phyloP scores from a whole-genome alignment of 2,329 filamentous ascomycete genomes.

The Talaromyces albobiverticillius region DNA sequence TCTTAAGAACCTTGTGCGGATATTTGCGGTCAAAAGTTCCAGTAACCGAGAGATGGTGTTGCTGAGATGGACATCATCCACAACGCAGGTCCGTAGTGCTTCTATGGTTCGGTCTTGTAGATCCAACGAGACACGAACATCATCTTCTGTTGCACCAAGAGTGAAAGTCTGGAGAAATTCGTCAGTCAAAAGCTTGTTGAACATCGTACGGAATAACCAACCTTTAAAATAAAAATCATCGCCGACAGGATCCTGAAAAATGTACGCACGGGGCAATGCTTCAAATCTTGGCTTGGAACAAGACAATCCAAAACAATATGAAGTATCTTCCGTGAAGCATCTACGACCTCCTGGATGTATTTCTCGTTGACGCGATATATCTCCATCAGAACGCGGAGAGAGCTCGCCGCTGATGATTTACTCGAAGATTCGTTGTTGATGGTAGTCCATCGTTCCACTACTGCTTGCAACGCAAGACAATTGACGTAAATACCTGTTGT shows the following conservation, averaged over 20 bases:
- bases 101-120: slow-evolving; percentile 59
- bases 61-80: slow-evolving; percentile 64
- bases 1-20: slow-evolving; percentile 57
- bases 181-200: slow-evolving; percentile 15
- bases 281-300: slow-evolving; percentile 56
- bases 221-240: slow-evolving; percentile 64
- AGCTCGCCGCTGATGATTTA: slow-evolving; percentile 30
- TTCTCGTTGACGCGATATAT: slow-evolving; percentile 58
- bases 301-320: slow-evolving; percentile 58
- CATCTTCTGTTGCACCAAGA: slow-evolving; percentile 60
- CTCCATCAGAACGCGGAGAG: slow-evolving; percentile 41
- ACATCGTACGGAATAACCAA: slow-evolving; percentile 23
- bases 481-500: slow-evolving; percentile 71
- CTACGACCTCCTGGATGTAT: slow-evolving; percentile 62
- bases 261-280: slow-evolving; percentile 61
- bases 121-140: slow-evolving; percentile 57
- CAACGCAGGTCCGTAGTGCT: slow-evolving; percentile 58
- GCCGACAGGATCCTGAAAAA: slow-evolving; percentile 64
- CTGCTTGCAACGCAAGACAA: slow-evolving; percentile 87
- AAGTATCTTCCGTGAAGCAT: slow-evolving; percentile 60
- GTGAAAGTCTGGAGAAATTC: slow-evolving; percentile 52
- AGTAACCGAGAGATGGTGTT: slow-evolving; percentile 62
- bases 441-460: slow-evolving; percentile 86
- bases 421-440: slow-evolving; percentile 49
- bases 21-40: slow-evolving; percentile 56